Percentiles rank a stretch among this genome's conserved stretches.
These are phyloP conservation scores for Drechslerella coelobrocha DNA, from an alignment of 2,329 filamentous ascomycete genomes.

Conservation along the genomic window DNA sequence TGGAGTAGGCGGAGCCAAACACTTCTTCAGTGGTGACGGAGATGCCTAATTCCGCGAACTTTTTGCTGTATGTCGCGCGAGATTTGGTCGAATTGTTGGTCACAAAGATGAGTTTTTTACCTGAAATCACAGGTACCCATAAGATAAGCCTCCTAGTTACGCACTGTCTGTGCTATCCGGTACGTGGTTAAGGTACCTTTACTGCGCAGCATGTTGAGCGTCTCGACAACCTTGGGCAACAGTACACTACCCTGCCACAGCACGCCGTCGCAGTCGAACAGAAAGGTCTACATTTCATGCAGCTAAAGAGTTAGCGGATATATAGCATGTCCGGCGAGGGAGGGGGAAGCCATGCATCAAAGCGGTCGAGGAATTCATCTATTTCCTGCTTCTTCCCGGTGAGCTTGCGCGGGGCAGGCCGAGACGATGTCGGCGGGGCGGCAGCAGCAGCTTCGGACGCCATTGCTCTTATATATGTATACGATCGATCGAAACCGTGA, in stretches of 20 bases:
- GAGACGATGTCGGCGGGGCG: no score
- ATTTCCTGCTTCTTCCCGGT: constrained; percentile 80
- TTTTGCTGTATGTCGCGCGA: constrained; percentile 88
- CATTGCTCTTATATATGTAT: constrained; percentile 6
- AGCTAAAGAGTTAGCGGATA: constrained; percentile 2
- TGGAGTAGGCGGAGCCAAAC: constrained; percentile 93
- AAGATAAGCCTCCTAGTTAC: constrained; percentile 11
- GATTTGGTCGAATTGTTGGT: constrained; percentile 99
- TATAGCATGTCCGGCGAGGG: background rate
- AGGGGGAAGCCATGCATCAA: constrained; percentile 74
- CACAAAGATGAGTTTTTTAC: constrained; percentile 92
- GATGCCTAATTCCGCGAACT: constrained; percentile 82
- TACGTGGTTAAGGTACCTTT: constrained; percentile 75
- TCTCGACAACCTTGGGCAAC: constrained; percentile 84
- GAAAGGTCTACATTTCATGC: constrained; percentile 70
- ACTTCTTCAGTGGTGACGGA: constrained; percentile 83
- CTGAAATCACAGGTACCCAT: constrained; percentile 60
- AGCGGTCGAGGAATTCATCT: constrained; percentile 82
- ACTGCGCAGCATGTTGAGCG: constrained; percentile 78
- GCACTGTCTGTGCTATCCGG: constrained; percentile 22
- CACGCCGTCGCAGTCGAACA: constrained; percentile 98
- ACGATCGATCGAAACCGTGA: background rate
- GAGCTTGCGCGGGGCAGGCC: constrained; percentile 66
- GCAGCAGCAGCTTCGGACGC: constrained; percentile 23
- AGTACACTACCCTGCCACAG: constrained; percentile 94